phyloP scores from a whole-genome alignment of 148 eudicot genomes.

The Silene latifolia region DNA sequence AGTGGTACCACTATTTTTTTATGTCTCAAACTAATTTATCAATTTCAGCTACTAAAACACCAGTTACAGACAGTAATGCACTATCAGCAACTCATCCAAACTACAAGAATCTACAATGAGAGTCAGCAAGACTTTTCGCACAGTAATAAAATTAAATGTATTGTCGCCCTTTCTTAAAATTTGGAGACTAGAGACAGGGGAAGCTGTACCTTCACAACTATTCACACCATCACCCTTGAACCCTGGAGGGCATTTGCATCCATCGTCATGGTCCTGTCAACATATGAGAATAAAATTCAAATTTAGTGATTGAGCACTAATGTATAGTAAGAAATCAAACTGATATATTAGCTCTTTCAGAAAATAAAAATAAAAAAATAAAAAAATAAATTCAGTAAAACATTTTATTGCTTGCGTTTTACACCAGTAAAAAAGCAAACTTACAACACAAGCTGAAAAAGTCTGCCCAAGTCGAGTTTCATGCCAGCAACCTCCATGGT shows the following conservation, averaged over 20 bases:
- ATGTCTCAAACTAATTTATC: too few relatives aligned
- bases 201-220: constrained; percentile 66
- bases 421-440: not conserved
- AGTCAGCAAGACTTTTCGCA: not conserved
- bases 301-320: not conserved
- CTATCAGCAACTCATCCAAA: not conserved
- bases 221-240: constrained; percentile 82
- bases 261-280: constrained; percentile 60
- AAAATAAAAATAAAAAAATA: too few relatives aligned
- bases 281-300: constrained; percentile 12
- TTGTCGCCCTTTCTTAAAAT: not conserved
- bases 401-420: not conserved
- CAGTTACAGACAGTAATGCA: not conserved
- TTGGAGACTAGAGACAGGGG: not conserved
- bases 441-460: constrained; percentile 82
- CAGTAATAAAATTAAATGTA: too few relatives aligned
- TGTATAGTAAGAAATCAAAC: not conserved
- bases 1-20: too few relatives aligned
- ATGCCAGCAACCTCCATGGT: constrained; percentile 95
- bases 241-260: constrained; percentile 83
- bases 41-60: not conserved
- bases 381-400: too few relatives aligned
- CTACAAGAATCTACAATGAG: not conserved
- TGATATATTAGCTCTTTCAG: too few relatives aligned
- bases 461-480: constrained; percentile 67